These are phyloP conservation scores for Clitopilus hobsonii DNA, from an alignment of 768 basidiomycete genomes.

Conservation along the genomic window DNA sequence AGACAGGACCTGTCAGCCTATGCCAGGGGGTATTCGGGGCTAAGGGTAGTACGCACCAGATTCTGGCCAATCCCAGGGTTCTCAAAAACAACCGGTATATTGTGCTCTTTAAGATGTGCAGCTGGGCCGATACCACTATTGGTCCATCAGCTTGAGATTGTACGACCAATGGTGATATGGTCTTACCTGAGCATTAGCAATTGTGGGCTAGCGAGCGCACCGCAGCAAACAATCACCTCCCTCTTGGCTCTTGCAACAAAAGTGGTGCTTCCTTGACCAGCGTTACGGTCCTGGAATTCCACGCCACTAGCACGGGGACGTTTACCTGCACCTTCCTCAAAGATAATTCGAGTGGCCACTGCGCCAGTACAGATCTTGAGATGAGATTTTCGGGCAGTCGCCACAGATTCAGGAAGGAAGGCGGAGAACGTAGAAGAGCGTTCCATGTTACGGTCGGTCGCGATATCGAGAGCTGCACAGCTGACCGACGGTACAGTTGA, in stretches of 20 bases:
- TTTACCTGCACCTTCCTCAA: background rate
- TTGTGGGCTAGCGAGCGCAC: constrained; percentile 37
- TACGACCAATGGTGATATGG: background rate
- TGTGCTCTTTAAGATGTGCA: constrained; percentile 22
- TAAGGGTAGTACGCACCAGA: constrained; percentile 17
- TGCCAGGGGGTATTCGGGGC: background rate
- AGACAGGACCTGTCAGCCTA: background rate
- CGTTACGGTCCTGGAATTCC: background rate
- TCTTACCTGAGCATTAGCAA: constrained; percentile 30
- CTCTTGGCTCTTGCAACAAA: constrained; percentile 1
- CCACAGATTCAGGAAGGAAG: constrained; percentile 15
- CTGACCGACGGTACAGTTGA: constrained; percentile 12
- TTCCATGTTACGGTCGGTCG: constrained; percentile 12
- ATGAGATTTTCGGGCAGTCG: constrained; percentile 9
- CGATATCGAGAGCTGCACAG: constrained; percentile 16
- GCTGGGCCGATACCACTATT: constrained; percentile 39
- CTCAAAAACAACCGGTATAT: constrained; percentile 22
- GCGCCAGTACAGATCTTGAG: constrained; percentile 16
- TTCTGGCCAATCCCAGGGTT: constrained; percentile 27
- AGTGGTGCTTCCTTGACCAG: background rate
- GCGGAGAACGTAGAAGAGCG: constrained; percentile 18
- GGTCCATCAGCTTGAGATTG: background rate
- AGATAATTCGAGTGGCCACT: constrained; percentile 12
- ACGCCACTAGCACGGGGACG: background rate
- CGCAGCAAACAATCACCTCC: constrained; percentile 29